A percentile compares a stretch with the other conserved stretches of the same genome.
Evolutionary conservation across 202 grass and related monocot genomes (phyloP).

Genomic region (Brachypodium distachyon): DNA sequence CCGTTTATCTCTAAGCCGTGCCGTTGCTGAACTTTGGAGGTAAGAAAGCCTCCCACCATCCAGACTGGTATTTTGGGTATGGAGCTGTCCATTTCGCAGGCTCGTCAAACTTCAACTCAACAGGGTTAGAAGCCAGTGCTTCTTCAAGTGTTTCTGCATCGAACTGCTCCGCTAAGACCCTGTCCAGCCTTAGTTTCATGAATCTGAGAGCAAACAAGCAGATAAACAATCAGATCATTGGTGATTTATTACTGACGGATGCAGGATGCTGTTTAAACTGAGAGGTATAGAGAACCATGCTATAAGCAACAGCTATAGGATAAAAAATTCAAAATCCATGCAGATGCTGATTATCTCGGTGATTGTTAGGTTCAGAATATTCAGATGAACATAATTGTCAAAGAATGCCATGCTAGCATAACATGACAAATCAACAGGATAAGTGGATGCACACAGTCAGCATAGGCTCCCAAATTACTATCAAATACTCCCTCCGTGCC

Average conservation of each 20-base stretch:
- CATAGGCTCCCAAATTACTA: too few species aligned
- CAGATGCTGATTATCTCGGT: not conserved
- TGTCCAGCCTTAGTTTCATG: conserved; percentile 91
- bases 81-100: conserved; percentile 83
- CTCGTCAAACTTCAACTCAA: conserved; percentile 67
- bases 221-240: not conserved
- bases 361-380: not conserved
- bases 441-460: not conserved
- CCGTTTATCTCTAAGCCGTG: conserved; percentile 28
- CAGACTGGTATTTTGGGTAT: conserved; percentile 80
- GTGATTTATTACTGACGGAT: not conserved
- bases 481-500: too few species aligned
- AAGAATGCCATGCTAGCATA: not conserved
- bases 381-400: not conserved
- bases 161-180: conserved; percentile 68
- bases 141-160: conserved; percentile 60
- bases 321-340: not conserved
- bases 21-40: conserved; percentile 46
- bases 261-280: not conserved
- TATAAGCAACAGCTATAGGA: not conserved
- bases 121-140: conserved; percentile 61
- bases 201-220: conserved; percentile 42
- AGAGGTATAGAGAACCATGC: not conserved
- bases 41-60: conserved; percentile 91
- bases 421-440: not conserved